Base-by-base conservation (phyloP, 345 rosid species). In the Arabidopsis thaliana region DNA sequence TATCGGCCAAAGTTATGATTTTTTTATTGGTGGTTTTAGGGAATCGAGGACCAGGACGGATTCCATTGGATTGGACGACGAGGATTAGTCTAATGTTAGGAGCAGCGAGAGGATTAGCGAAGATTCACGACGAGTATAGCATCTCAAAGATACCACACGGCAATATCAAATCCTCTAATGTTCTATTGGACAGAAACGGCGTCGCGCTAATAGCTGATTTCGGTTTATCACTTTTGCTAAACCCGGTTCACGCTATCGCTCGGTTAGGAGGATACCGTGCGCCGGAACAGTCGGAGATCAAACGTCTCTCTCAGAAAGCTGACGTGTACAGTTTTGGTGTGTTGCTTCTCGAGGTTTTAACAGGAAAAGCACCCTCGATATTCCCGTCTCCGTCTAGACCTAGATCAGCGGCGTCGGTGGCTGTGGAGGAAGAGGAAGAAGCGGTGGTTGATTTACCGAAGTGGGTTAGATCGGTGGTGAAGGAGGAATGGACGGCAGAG, bases 401-500 rank as follows among this genome's bases (percentile, higher is more conserved):
- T 0, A 87, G 87, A 1, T 69, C 77, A 0, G 87, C 85, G 1
- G 93, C 85, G 2, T 91, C 87, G 24, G 97, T 87, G 49, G 84
- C 78, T 10, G 75, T 74, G 0, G 90, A 83, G 8, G 94, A 84
- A 6, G 96, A 87, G 34, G 84, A 79, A 10, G 82, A 72, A 51
- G 69, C 65, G 46, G 80, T 80, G 0, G 84, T 82, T 59, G 98
- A 94, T 71, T 89, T 94, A 58, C 96, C 97, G 0, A 94, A 84
- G 57, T 91, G 98, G 98, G 98, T 94, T 45, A 78, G 91, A 72
- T 94, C 97, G 2, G 96, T 94, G 34, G 97, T 94, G 41, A 94
- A 86, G 83, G 97, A 94, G 79, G 98, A 91, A 78, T 91, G 97
- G 97, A 94, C 98, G 12, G 94, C 96, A 5, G 98, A 94, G 82